phyloP scores from a whole-genome alignment of 306 rosid species.

The Luffa aegyptiaca region DNA sequence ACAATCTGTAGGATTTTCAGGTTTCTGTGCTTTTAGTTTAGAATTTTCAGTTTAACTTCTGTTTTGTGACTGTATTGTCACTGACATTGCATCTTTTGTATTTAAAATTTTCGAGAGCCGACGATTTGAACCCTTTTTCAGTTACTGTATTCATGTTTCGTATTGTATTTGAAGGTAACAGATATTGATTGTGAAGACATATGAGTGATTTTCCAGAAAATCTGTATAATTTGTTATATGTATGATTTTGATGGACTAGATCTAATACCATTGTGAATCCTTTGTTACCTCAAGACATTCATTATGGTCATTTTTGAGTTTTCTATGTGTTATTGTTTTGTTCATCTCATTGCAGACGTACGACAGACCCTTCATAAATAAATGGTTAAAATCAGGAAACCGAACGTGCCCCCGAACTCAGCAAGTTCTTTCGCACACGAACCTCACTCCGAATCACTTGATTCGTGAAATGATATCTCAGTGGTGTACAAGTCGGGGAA shows the following conservation, averaged over 20 bases:
- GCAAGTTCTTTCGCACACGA: conserved; percentile 68
- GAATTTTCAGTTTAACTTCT: not conserved
- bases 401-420: conserved; percentile 70
- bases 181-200: not conserved
- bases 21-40: not conserved
- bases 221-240: not conserved
- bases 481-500: conserved; percentile 58
- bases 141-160: not conserved
- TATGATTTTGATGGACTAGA: not conserved
- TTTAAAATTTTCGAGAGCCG: not conserved
- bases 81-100: not conserved
- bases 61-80: not conserved
- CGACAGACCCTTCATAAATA: conserved; percentile 66
- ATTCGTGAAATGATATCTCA: conserved; percentile 60
- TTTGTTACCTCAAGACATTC: not conserved
- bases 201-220: not conserved
- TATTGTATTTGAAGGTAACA: not conserved
- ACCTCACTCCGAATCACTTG: conserved; percentile 68
- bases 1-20: not conserved
- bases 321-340: not conserved
- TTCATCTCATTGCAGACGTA: conserved; percentile 50
- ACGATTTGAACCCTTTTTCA: not conserved
- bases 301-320: not conserved
- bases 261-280: not conserved
- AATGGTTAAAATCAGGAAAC: conserved; percentile 73